phyloP scores from a whole-genome alignment of 2,329 filamentous ascomycete genomes.

The Hymenoscyphus infarciens region DNA sequence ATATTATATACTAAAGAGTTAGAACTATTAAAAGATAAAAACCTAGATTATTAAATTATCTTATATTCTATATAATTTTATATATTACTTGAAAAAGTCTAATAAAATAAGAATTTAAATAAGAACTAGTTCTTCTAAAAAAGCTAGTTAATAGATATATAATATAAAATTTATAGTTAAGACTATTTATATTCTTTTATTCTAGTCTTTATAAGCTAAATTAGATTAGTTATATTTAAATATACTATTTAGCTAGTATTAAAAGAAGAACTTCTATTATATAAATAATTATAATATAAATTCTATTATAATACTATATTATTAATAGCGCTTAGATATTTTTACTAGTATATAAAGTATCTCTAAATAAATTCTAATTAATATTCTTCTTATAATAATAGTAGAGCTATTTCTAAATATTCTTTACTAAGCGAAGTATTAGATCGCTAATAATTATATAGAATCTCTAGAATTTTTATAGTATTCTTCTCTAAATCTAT shows the following conservation, averaged over 20 bases:
- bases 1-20: conserved; percentile 14
- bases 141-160: conserved; percentile 42
- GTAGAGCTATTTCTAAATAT: conserved; percentile 5
- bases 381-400: conserved; percentile 10
- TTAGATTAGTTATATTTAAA: background rate
- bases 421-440: conserved; percentile 1
- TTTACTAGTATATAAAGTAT: conserved; percentile 10
- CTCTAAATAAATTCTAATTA: conserved; percentile 9
- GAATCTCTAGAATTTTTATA: conserved; percentile 10
- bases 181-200: conserved; percentile 52
- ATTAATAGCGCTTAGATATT: conserved; percentile 9
- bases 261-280: conserved; percentile 37
- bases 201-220: conserved; percentile 48
- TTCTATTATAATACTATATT: conserved; percentile 9
- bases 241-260: background rate
- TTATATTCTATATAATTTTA: conserved; percentile 54
- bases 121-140: conserved; percentile 45
- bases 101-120: conserved; percentile 49
- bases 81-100: conserved; percentile 56
- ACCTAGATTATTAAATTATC: conserved; percentile 44
- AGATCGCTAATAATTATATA: conserved; percentile 13
- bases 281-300: conserved; percentile 32
- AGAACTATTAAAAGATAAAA: conserved; percentile 44
- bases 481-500: background rate
- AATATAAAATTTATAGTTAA: conserved; percentile 55